A percentile compares a stretch with the other conserved stretches of the same genome.
Evolutionary conservation across 768 basidiomycete genomes (phyloP).

Genomic region (Panaeolus cyanescens): DNA sequence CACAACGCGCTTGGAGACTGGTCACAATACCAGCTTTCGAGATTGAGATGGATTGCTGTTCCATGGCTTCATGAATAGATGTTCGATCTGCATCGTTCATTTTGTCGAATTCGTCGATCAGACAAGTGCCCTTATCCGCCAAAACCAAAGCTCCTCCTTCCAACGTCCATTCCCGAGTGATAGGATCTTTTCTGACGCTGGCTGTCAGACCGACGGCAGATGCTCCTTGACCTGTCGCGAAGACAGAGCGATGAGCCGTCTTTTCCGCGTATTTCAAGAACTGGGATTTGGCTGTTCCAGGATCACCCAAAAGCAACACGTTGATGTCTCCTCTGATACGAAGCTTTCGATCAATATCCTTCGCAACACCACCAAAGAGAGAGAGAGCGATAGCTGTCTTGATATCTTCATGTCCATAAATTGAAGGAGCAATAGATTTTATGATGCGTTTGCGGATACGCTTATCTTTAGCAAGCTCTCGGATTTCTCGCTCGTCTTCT

Average conservation of each 20-base stretch:
- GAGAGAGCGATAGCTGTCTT: slow-evolving; percentile 96
- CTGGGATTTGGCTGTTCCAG: slow-evolving; percentile 98
- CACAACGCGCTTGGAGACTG: slow-evolving; percentile 96
- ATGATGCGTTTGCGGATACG: slow-evolving; percentile 96
- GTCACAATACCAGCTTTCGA: slow-evolving; percentile 99
- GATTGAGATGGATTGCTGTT: slow-evolving; percentile 98
- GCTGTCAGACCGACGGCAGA: slow-evolving; percentile 98
- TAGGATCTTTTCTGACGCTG: slow-evolving; percentile 97
- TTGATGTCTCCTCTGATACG: slow-evolving; percentile 98
- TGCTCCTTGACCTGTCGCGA: slow-evolving; percentile 97
- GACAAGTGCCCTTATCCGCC: slow-evolving; percentile 95
- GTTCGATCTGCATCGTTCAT: slow-evolving; percentile 99
- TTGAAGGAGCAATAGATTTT: slow-evolving; percentile 98
- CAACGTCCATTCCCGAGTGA: slow-evolving; percentile 97
- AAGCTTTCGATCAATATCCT: slow-evolving; percentile 96
- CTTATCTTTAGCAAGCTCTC: slow-evolving; percentile 83
- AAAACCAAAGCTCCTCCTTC: slow-evolving; percentile 98
- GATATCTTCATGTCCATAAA: slow-evolving; percentile 99
- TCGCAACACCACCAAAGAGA: slow-evolving; percentile 90
- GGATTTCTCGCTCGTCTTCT: slow-evolving; percentile 94
- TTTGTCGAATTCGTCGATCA: slow-evolving; percentile 99
- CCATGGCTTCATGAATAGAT: slow-evolving; percentile 99
- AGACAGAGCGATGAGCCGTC: slow-evolving; percentile 96
- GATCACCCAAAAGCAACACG: slow-evolving; percentile 93
- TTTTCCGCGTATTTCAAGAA: slow-evolving; percentile 99